A percentile compares a stretch with the other conserved stretches of the same genome.
phyloP scores from a whole-genome alignment of 768 basidiomycete genomes.

The Boletus rex-veris region DNA sequence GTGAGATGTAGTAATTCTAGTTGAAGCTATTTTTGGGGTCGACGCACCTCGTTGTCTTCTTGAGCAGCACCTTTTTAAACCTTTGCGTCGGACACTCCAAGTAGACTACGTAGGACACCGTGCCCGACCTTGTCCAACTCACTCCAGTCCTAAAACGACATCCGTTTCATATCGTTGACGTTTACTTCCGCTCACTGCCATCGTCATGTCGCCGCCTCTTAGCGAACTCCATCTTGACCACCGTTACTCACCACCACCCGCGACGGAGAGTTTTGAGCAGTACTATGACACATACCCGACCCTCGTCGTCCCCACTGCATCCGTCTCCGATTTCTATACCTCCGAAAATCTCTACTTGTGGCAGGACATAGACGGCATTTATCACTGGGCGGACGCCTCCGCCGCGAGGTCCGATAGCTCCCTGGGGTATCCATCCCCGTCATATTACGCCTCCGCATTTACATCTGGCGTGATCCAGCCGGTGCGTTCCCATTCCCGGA shows the following conservation, averaged over 20 bases:
- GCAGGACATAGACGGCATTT: slow-evolving; percentile 27
- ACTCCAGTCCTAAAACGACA: slow-evolving; percentile 3
- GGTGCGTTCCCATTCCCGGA: slow-evolving; percentile 13
- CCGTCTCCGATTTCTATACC: slow-evolving; percentile 22
- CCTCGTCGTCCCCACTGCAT: slow-evolving; percentile 11
- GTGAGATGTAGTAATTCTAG: slow-evolving; percentile 20
- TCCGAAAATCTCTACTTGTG: slow-evolving; percentile 29
- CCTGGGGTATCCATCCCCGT: slow-evolving; percentile 16
- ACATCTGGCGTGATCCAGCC: slow-evolving; percentile 13
- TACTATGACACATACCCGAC: slow-evolving; percentile 22
- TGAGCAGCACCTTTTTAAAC: slow-evolving; percentile 23
- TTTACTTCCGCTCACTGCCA: slow-evolving; percentile 10
- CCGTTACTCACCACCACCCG: slow-evolving; percentile 5
- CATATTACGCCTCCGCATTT: slow-evolving; percentile 13
- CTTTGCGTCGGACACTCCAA: slow-evolving; percentile 2
- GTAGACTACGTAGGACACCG: slow-evolving; percentile 19
- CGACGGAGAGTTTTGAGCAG: slow-evolving; percentile 17
- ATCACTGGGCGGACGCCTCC: slow-evolving; percentile 28
- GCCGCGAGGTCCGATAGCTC: slow-evolving; percentile 23
- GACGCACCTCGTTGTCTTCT: slow-evolving; percentile 25
- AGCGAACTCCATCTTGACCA: slow-evolving; percentile 20
- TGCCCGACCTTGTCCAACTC: slow-evolving; percentile 8
- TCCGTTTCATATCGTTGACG: slow-evolving; percentile 26
- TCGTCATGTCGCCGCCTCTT: slow-evolving; percentile 25
- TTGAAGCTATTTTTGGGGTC: slow-evolving; percentile 21